These are phyloP conservation scores for Bipolaris bicolor DNA, from an alignment of 2,329 filamentous ascomycete genomes.

Conservation along the genomic window DNA sequence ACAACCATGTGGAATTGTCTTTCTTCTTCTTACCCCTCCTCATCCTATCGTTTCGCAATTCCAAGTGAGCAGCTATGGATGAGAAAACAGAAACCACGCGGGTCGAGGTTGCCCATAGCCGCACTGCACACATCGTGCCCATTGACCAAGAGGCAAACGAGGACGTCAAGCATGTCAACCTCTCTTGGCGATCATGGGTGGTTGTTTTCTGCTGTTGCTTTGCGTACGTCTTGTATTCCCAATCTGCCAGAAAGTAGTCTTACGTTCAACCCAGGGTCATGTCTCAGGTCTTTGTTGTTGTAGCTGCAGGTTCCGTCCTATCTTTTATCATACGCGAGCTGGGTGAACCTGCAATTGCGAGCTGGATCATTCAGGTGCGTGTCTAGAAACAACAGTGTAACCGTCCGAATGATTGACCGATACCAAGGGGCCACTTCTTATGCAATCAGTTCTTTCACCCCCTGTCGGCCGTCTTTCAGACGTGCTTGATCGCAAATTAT, in stretches of 20 bases:
- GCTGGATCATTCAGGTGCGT: slow-evolving; percentile 62
- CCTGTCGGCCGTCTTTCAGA: slow-evolving; percentile 64
- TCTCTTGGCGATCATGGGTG: slow-evolving; percentile 63
- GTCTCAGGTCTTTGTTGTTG: slow-evolving; percentile 63
- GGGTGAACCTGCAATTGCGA: slow-evolving; percentile 57
- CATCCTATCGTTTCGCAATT: not conserved
- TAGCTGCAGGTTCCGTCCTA: slow-evolving; percentile 62
- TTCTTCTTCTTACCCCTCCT: not conserved
- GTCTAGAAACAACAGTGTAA: rapidly evolving
- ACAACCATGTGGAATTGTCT: not conserved
- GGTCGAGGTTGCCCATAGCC: slow-evolving; percentile 20
- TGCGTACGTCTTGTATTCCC: slow-evolving; percentile 32
- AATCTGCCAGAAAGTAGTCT: slow-evolving; percentile 9
- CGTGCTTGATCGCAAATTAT: slow-evolving; percentile 61
- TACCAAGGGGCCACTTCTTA: slow-evolving; percentile 61
- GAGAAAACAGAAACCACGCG: slow-evolving; percentile 24
- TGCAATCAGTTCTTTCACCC: slow-evolving; percentile 63
- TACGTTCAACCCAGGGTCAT: slow-evolving; percentile 47
- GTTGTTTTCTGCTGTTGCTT: slow-evolving; percentile 60
- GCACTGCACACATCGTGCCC: slow-evolving; percentile 28
- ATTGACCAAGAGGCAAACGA: slow-evolving; percentile 40
- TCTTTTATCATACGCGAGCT: slow-evolving; percentile 63
- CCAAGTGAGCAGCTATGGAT: slow-evolving; percentile 20
- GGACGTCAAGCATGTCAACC: slow-evolving; percentile 51
- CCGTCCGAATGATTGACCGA: not conserved